Evolutionary conservation across 2,329 filamentous ascomycete species (phyloP).

Genomic region (Phaeosphaeriaceae sp.): DNA sequence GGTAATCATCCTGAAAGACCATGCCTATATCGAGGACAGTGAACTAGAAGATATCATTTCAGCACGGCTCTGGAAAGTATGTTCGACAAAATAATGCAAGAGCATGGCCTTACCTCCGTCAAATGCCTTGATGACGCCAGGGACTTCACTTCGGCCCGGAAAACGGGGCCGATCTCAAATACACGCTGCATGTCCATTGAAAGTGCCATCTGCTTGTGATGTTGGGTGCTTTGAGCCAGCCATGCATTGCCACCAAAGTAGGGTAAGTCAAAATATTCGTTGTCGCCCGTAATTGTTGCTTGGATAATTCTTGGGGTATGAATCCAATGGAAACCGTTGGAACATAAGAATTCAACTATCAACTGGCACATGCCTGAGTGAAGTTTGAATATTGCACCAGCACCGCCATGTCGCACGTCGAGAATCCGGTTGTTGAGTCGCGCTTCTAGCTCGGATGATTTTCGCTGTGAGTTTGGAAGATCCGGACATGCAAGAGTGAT

Average conservation of each 20-base stretch:
- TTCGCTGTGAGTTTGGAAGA: background rate
- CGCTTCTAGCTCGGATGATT: background rate
- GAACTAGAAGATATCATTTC: background rate
- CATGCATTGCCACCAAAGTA: slow-evolving; percentile 1
- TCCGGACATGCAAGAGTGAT: background rate
- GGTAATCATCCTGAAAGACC: background rate
- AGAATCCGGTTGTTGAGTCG: background rate
- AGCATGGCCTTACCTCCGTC: background rate
- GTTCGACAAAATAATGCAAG: background rate
- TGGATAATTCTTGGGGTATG: background rate
- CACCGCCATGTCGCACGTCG: background rate
- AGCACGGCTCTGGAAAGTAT: background rate
- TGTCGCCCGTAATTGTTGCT: slow-evolving; percentile 1
- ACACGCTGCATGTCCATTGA: slow-evolving; percentile 3
- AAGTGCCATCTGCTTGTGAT: slow-evolving; percentile 2
- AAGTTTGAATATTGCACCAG: background rate
- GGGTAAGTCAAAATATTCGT: background rate
- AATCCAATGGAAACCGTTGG: background rate
- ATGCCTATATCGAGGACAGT: slow-evolving; percentile 1
- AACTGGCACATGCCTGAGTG: slow-evolving; percentile 3
- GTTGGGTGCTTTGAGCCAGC: background rate
- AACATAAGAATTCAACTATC: slow-evolving; percentile 1
- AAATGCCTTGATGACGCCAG: background rate
- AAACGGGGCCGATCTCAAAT: slow-evolving; percentile 1
- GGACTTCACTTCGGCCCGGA: background rate